phyloP scores from a whole-genome alignment of 257 asterid species.

The Petunia secreta region DNA sequence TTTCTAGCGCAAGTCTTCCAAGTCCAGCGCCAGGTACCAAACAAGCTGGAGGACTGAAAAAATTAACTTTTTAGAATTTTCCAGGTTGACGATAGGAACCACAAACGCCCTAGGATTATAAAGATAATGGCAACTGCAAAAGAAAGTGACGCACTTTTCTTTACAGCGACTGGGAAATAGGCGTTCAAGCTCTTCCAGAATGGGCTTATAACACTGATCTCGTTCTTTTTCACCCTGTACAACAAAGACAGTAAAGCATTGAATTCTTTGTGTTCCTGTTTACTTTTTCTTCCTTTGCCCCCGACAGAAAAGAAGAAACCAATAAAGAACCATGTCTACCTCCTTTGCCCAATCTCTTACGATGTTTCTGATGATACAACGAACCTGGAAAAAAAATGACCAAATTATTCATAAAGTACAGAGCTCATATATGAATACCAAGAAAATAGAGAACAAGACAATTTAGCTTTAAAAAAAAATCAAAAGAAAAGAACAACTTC shows the following conservation, averaged over 20 bases:
- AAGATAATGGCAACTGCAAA: background rate
- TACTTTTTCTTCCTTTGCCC: background rate
- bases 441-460: background rate
- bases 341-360: constrained; percentile 98
- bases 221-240: constrained; percentile 89
- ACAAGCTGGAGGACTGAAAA: constrained; percentile 80
- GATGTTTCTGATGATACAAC: constrained; percentile 91
- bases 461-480: background rate
- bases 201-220: constrained; percentile 90
- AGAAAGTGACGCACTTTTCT: constrained; percentile 48
- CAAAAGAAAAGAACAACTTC: background rate
- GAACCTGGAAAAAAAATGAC: constrained; percentile 57
- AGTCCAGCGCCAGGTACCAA: constrained; percentile 99
- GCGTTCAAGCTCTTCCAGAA: constrained; percentile 77
- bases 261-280: constrained; percentile 10
- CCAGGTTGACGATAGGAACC: constrained; percentile 23
- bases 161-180: constrained; percentile 68
- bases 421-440: background rate
- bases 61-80: constrained; percentile 39
- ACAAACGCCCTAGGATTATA: background rate
- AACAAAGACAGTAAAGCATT: constrained; percentile 18
- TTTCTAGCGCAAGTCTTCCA: constrained; percentile 95
- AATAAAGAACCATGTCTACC: constrained; percentile 50
- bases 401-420: constrained; percentile 8
- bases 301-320: constrained; percentile 19